Evolutionary conservation across 257 asterid genomes (phyloP).

Genomic region (Linderniella brevidens): DNA sequence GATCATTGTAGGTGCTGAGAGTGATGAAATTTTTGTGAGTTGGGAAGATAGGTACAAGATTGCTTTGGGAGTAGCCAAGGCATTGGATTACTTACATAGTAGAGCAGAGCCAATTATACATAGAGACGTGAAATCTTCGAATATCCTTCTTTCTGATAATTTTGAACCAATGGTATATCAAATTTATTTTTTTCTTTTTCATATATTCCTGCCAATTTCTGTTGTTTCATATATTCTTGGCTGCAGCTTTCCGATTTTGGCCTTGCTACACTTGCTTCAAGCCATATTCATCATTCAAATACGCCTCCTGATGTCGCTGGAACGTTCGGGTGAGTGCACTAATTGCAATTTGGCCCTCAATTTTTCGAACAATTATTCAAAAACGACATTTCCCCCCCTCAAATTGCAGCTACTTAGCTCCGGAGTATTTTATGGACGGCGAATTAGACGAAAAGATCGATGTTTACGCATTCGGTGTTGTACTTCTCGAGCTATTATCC

Average conservation of each 20-base stretch:
- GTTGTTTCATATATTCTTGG: constrained; percentile 4
- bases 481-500: constrained; percentile 79
- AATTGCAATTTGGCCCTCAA: neutral
- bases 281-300: constrained; percentile 35
- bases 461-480: constrained; percentile 88
- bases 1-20: constrained; percentile 26
- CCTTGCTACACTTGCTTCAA: constrained; percentile 63
- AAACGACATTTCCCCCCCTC: too few species aligned
- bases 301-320: constrained; percentile 58
- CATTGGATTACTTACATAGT: constrained; percentile 58
- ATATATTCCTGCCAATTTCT: too few species aligned
- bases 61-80: constrained; percentile 85
- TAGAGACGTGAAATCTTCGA: constrained; percentile 90
- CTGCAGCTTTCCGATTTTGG: constrained; percentile 87
- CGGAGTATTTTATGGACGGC: constrained; percentile 80
- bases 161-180: constrained; percentile 64
- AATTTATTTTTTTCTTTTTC: neutral
- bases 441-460: constrained; percentile 61
- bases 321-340: constrained; percentile 65
- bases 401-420: constrained; percentile 73
- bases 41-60: constrained; percentile 73
- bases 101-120: constrained; percentile 48
- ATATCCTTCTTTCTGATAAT: constrained; percentile 71
- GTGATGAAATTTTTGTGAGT: constrained; percentile 23
- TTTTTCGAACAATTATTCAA: too few species aligned